Base-by-base conservation (phyloP, 371 early-diverging fungal species). In the Mortierella sp. region DNA sequence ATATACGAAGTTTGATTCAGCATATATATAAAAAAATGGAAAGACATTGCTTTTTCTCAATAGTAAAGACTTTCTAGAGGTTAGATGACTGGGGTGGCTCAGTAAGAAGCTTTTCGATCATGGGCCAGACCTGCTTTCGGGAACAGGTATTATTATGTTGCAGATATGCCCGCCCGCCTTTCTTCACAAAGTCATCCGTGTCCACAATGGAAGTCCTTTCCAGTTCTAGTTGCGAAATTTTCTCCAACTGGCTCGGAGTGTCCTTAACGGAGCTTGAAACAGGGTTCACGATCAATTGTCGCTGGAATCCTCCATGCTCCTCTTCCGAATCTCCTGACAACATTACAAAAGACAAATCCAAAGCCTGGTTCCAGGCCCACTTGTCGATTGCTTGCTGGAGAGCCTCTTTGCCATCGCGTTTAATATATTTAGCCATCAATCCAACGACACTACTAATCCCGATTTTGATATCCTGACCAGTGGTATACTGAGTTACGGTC, bases 71-170 rank as follows among this genome's bases (percentile, higher is more conserved):
- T 37, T 37, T 15, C 17, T 43, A 61, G 2, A 63, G 70, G 47
- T 62, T 57, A 19, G 70, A 45, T 17, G 59, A 10, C 57, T 64
- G 58, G 13, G 70, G 49, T 3, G 55, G 40, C 37, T 72, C 29
- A 3, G 66, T 66, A 60, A 84, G 34, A 28, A 82, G 22, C 37
- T 69, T 67, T 47, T 85, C 82, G 26, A 89, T 72, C 40, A 86
- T 66, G 7, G 94, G 94, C 89, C 92, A 92, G 9, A 93, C 73
- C 70, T 92, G 90, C 71, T 94, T 94, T 9, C 94, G 84, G 3
- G 91, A 89, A 81, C 85, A 83, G n/a, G 86, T 83, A 34, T 83
- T 64, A 68, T 93, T 91, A 32, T 77, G 70, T 68, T 91, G 91
- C 1, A 64, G 37, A 68, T 89, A 92, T 23, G 85, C 79, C 7